phyloP scores from a whole-genome alignment of 1,139 yeast genomes.

The Protomyces lactucae-debilis region DNA sequence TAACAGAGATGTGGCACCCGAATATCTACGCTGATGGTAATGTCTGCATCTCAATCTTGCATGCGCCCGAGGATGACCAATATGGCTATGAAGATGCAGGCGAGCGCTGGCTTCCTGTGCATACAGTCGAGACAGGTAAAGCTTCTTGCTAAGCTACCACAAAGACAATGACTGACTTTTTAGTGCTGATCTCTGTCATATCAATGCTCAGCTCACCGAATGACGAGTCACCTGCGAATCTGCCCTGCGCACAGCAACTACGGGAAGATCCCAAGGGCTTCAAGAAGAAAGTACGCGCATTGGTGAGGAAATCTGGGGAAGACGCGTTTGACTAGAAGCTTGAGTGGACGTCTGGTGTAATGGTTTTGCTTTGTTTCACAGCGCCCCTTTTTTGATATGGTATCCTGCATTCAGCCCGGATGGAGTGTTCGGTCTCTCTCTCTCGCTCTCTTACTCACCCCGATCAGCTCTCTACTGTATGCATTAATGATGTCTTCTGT shows the following conservation, averaged over 20 bases:
- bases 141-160: no score
- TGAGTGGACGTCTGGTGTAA: not conserved
- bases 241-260: slow-evolving; percentile 35
- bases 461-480: not conserved
- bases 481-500: not conserved
- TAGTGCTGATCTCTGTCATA: slow-evolving; percentile 34
- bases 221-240: slow-evolving; percentile 35
- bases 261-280: slow-evolving; percentile 34
- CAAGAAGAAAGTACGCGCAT: slow-evolving; percentile 34
- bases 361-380: no score
- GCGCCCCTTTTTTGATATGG: no score
- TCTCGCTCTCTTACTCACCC: not conserved
- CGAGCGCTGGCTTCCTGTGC: slow-evolving; percentile 36
- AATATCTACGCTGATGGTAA: slow-evolving; percentile 35
- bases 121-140: slow-evolving; percentile 33
- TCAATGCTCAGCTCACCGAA: slow-evolving; percentile 36
- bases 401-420: no score
- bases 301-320: slow-evolving; percentile 35
- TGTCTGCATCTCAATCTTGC: slow-evolving; percentile 35
- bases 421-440: not conserved
- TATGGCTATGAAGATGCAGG: slow-evolving; percentile 36
- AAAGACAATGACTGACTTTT: not conserved
- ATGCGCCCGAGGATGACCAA: slow-evolving; percentile 36
- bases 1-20: slow-evolving; percentile 36
- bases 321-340: slow-evolving; percentile 19